Conservation (phyloP, 352 stramenopile genomes). For the Phytopythium boreale region DNA sequence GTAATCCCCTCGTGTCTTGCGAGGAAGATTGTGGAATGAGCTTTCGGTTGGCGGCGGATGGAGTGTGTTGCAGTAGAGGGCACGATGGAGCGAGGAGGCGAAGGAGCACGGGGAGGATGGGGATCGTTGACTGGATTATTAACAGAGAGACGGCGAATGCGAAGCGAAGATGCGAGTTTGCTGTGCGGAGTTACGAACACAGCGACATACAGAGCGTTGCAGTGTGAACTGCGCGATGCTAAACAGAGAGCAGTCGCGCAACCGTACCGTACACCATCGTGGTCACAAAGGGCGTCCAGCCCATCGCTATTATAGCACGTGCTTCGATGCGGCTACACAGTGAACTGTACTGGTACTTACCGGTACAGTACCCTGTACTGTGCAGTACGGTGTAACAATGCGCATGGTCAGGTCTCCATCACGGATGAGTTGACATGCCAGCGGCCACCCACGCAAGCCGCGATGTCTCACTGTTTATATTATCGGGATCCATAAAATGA, state of each 20-base stretch:
- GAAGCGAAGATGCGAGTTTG: not conserved
- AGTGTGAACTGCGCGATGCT: too few relatives aligned
- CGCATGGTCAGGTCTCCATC: too few relatives aligned
- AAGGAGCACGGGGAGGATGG: not conserved
- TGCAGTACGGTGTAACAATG: too few relatives aligned
- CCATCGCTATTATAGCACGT: too few relatives aligned
- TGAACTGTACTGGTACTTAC: too few relatives aligned
- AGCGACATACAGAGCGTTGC: not conserved
- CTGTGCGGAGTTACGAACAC: not conserved
- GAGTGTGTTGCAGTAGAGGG: not conserved
- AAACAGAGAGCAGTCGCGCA: too few relatives aligned
- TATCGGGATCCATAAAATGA: not conserved
- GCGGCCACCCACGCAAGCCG: not conserved
- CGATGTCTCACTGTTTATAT: not conserved
- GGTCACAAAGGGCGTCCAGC: too few relatives aligned
- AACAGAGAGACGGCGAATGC: not conserved
- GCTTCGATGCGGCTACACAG: too few relatives aligned
- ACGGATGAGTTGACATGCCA: not conserved
- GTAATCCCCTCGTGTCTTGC: not conserved
- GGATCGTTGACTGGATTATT: not conserved
- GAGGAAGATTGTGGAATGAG: slow-evolving; percentile 3
- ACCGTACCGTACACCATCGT: too few relatives aligned
- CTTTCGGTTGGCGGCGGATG: not conserved
- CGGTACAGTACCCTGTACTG: too few relatives aligned
- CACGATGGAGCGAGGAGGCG: not conserved